A percentile compares a stretch with the other conserved stretches of the same genome.
Evolutionary conservation across 2,329 filamentous ascomycete species (phyloP).

Genomic region (Aspergillus flavus): DNA sequence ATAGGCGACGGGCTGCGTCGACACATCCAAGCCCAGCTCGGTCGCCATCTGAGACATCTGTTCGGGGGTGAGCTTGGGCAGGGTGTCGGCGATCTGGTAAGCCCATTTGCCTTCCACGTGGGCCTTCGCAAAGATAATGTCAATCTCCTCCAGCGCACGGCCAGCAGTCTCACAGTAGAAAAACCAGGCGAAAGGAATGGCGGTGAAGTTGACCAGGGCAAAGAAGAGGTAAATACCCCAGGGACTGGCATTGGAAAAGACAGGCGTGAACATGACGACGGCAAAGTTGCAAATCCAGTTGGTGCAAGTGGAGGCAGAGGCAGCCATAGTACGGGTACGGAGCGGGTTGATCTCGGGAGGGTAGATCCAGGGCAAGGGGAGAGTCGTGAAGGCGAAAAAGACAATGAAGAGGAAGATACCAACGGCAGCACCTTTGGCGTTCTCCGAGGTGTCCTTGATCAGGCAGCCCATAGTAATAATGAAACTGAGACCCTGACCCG

Average conservation of each 20-base stretch:
- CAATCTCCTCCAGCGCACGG: conserved; percentile 45
- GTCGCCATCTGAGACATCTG: conserved; percentile 28
- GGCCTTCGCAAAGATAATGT: conserved; percentile 44
- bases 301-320: conserved; percentile 53
- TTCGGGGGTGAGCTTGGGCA: conserved; percentile 34
- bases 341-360: conserved; percentile 56
- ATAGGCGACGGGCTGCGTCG: conserved; percentile 13
- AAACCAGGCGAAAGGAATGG: conserved; percentile 54
- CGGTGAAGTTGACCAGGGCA: conserved; percentile 40
- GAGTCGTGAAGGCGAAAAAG: conserved; percentile 66
- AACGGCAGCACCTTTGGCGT: conserved; percentile 48
- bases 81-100: conserved; percentile 26
- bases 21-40: conserved; percentile 26
- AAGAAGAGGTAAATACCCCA: conserved; percentile 49
- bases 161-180: conserved; percentile 54
- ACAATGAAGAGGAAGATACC: conserved; percentile 69
- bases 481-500: conserved; percentile 38
- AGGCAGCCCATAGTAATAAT: conserved; percentile 39
- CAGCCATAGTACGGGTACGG: conserved; percentile 56
- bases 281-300: conserved; percentile 60
- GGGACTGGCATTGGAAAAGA: conserved; percentile 34
- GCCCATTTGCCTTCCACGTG: conserved; percentile 37
- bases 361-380: conserved; percentile 61
- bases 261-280: conserved; percentile 51
- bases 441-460: conserved; percentile 24